A percentile compares a stretch with the other conserved stretches of the same genome.
phyloP scores from a whole-genome alignment of 1,284 basidiomycete genomes.

The Tilletia caries region DNA sequence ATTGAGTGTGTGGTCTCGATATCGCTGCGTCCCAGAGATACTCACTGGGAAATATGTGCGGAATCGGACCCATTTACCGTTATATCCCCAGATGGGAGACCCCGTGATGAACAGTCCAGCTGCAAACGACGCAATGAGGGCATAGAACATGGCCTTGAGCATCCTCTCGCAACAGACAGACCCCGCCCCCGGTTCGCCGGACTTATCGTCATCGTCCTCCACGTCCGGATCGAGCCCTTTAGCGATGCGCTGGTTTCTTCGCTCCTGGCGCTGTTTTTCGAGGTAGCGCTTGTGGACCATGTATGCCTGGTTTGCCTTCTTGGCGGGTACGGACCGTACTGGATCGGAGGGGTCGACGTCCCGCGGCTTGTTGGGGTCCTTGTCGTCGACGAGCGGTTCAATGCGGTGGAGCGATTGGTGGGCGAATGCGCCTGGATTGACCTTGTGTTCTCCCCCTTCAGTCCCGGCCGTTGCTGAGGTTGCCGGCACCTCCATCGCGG shows the following conservation, averaged over 20 bases:
- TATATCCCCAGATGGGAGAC: conserved; percentile 48
- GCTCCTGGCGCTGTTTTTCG: conserved; percentile 30
- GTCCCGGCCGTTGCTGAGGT: no score
- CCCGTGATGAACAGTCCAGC: conserved; percentile 44
- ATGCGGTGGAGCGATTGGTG: background rate
- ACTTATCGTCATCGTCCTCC: conserved; percentile 11
- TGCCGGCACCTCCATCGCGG: no score
- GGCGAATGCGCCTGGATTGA: conserved; percentile 4
- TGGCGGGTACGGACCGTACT: conserved; percentile 38
- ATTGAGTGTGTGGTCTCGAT: no score
- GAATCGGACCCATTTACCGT: conserved; percentile 44
- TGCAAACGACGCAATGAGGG: conserved; percentile 25
- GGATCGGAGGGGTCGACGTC: conserved; percentile 47
- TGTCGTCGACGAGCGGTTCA: background rate
- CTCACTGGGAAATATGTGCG: conserved; percentile 46
- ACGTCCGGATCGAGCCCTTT: background rate
- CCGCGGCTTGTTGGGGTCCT: conserved; percentile 10
- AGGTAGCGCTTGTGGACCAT: conserved; percentile 45
- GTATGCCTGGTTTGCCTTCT: conserved; percentile 45
- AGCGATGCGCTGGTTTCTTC: conserved; percentile 25
- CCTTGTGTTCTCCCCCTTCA: no score
- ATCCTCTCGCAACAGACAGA: conserved; percentile 4
- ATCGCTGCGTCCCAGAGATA: background rate
- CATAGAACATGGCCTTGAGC: conserved; percentile 19
- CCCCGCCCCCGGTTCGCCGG: background rate